These are phyloP conservation scores for Dryas alaskensis DNA, from an alignment of 306 rosid genomes.

Conservation along the genomic window DNA sequence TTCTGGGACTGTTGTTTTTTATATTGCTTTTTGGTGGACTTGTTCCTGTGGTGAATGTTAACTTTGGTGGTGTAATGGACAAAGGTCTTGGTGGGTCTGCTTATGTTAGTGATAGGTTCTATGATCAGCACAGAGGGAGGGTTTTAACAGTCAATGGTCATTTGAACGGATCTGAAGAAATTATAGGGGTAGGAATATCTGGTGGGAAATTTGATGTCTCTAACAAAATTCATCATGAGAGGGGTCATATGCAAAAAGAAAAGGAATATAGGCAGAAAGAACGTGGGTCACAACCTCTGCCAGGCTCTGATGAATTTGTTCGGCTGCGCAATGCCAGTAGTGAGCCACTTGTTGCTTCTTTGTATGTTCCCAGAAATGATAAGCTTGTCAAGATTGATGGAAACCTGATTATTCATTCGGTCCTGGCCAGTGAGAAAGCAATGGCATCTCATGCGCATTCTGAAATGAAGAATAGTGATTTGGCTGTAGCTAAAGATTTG, in stretches of 20 bases:
- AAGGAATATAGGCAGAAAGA: slow-evolving; percentile 25
- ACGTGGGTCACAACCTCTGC: slow-evolving; percentile 17
- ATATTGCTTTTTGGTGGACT: slow-evolving; percentile 77
- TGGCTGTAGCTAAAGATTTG: slow-evolving; percentile 54
- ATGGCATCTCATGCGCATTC: slow-evolving; percentile 51
- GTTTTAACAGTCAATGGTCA: slow-evolving; percentile 45
- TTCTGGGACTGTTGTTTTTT: slow-evolving; percentile 78
- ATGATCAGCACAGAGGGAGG: slow-evolving; percentile 49
- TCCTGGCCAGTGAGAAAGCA: slow-evolving; percentile 89
- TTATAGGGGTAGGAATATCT: slow-evolving; percentile 32
- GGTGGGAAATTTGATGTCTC: slow-evolving; percentile 43
- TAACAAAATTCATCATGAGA: slow-evolving; percentile 33
- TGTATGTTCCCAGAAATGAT: slow-evolving; percentile 94
- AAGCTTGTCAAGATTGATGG: slow-evolving; percentile 95
- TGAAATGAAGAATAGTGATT: slow-evolving; percentile 40
- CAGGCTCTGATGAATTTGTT: slow-evolving; percentile 32
- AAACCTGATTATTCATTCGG: slow-evolving; percentile 88
- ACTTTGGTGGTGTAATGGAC: slow-evolving; percentile 50
- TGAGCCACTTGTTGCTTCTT: slow-evolving; percentile 86
- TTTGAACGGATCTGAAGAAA: slow-evolving; percentile 52
- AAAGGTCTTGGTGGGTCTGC: slow-evolving; percentile 42
- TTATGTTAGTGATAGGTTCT: slow-evolving; percentile 43
- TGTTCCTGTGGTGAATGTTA: slow-evolving; percentile 60
- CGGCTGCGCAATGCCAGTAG: slow-evolving; percentile 60
- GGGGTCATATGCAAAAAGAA: slow-evolving; percentile 23